These are phyloP conservation scores for Epichloe typhina DNA, from an alignment of 2,329 filamentous ascomycete genomes.

Conservation along the genomic window DNA sequence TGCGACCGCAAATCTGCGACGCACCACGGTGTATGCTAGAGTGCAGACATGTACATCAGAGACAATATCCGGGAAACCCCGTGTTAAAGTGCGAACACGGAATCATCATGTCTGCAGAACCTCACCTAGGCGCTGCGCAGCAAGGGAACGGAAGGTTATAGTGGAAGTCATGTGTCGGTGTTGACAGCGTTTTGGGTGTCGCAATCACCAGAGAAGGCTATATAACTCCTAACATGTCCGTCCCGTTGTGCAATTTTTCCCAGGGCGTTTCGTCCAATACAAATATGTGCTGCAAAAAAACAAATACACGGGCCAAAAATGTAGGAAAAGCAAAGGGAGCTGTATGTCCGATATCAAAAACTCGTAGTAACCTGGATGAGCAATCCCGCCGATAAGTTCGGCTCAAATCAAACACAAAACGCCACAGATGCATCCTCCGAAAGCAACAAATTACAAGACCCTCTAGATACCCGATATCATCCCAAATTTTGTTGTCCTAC, in stretches of 20 bases:
- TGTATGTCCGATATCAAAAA: neutral
- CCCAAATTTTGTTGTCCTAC: neutral
- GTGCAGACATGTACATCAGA: no score
- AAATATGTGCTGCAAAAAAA: neutral
- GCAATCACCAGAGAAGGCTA: neutral
- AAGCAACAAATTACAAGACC: neutral
- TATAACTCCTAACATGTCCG: neutral
- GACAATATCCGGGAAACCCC: no score
- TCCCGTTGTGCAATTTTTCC: neutral
- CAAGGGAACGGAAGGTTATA: no score
- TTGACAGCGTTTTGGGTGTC: neutral
- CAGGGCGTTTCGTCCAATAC: neutral
- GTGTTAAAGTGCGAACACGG: no score
- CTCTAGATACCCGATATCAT: neutral
- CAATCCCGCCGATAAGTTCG: neutral
- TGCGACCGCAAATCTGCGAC: no score
- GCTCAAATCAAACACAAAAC: neutral
- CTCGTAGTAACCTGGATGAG: neutral
- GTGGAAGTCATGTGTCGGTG: no score
- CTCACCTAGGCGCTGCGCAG: no score
- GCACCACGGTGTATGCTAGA: no score
- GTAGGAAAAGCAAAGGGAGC: neutral
- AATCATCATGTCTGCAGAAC: no score
- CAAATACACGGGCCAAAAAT: neutral
- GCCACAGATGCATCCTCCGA: constrained; percentile 1